Percentiles rank a stretch among this genome's conserved stretches.
Evolutionary conservation across 2,329 filamentous ascomycete genomes (phyloP).

Genomic region (Xylariaceae sp.): DNA sequence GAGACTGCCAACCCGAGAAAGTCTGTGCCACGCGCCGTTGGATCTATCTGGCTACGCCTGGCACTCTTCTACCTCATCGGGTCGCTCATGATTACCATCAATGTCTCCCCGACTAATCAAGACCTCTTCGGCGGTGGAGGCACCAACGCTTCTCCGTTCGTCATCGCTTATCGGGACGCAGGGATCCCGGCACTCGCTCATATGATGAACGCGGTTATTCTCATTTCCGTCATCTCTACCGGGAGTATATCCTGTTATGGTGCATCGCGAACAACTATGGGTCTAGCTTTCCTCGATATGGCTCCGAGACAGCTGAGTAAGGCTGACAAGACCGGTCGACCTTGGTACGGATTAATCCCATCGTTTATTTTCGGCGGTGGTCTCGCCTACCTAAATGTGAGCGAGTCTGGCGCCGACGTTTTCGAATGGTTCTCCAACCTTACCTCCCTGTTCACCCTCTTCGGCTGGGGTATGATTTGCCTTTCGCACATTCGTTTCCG

Average conservation of each 20-base stretch:
- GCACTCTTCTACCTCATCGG: conserved; percentile 49
- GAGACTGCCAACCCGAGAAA: conserved; percentile 47
- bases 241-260: conserved; percentile 48
- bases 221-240: conserved; percentile 49
- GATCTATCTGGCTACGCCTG: conserved; percentile 49
- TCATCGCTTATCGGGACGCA: conserved; percentile 47
- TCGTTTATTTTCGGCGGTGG: conserved; percentile 54
- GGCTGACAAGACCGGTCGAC: conserved; percentile 41
- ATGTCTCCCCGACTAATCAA: conserved; percentile 43
- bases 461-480: conserved; percentile 48
- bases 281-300: conserved; percentile 46
- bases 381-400: conserved; percentile 47
- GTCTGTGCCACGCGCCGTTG: conserved; percentile 47
- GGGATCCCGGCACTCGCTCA: conserved; percentile 45
- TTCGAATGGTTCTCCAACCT: conserved; percentile 53
- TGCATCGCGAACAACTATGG: conserved; percentile 47
- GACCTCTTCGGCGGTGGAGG: conserved; percentile 46
- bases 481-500: conserved; percentile 48
- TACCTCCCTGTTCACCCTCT: conserved; percentile 48
- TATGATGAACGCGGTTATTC: conserved; percentile 52
- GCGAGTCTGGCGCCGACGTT: conserved; percentile 43
- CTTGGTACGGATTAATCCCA: conserved; percentile 46
- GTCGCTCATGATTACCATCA: conserved; percentile 48
- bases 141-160: conserved; percentile 49
- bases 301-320: conserved; percentile 41